These are phyloP conservation scores for Vitis amurensis DNA, from an alignment of 164 flowering plant species.

Conservation along the genomic window DNA sequence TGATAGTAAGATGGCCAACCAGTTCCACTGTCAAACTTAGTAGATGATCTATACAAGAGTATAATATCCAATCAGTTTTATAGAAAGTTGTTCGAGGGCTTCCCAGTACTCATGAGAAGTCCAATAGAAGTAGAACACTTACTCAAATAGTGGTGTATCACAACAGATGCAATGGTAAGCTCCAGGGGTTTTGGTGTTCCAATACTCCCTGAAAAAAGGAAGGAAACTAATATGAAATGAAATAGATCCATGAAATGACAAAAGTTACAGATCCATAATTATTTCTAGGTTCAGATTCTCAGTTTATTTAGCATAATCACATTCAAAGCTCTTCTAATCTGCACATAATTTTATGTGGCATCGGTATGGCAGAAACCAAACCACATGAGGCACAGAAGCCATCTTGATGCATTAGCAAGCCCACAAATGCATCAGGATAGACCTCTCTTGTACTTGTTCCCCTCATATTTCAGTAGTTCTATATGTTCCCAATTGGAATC, in stretches of 20 bases:
- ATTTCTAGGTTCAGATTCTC: no score
- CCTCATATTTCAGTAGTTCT: not conserved
- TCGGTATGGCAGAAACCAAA: not conserved
- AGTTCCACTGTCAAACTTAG: slow-evolving; percentile 95
- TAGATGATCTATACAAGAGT: slow-evolving; percentile 58
- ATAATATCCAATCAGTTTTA: not conserved
- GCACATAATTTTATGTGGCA: no score
- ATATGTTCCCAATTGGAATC: no score
- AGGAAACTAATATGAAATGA: not conserved
- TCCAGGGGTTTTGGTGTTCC: slow-evolving; percentile 87
- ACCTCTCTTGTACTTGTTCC: not conserved
- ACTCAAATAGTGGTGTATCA: slow-evolving; percentile 88
- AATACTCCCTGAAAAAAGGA: slow-evolving; percentile 58
- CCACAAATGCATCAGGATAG: not conserved
- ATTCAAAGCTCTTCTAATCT: no score
- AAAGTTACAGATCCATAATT: not conserved
- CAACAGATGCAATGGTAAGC: slow-evolving; percentile 84
- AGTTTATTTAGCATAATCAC: no score
- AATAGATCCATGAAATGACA: not conserved
- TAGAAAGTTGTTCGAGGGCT: not conserved
- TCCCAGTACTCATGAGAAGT: not conserved
- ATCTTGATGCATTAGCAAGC: not conserved
- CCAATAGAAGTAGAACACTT: slow-evolving; percentile 23
- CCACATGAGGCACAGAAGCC: not conserved
- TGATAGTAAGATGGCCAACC: slow-evolving; percentile 96